These are phyloP conservation scores for Cladosporium sp. DNA, from an alignment of 2,329 filamentous ascomycete genomes.

Conservation along the genomic window DNA sequence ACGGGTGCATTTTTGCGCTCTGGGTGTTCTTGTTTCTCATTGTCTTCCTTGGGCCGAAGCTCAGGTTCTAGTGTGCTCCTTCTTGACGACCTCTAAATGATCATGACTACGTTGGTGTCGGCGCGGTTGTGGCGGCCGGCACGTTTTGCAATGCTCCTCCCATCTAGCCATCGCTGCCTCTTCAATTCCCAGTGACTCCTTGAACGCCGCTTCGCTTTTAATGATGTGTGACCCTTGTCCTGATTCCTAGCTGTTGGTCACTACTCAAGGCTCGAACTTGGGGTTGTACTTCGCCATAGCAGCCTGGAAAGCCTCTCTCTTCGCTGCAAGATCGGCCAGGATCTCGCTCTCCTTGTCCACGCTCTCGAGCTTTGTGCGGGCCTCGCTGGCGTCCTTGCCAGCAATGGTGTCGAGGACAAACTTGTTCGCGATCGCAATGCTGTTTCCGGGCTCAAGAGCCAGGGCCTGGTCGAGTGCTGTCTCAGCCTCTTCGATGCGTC, in stretches of 20 bases:
- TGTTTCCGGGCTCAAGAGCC: slow-evolving; percentile 68
- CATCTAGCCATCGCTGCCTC: background rate
- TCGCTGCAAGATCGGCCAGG: slow-evolving; percentile 74
- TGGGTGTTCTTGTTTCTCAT: slow-evolving; percentile 76
- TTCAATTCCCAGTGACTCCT: slow-evolving; percentile 1
- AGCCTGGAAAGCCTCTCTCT: slow-evolving; percentile 83
- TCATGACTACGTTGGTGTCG: slow-evolving; percentile 13
- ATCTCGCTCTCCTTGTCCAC: slow-evolving; percentile 68
- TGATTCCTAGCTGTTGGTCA: too few species aligned
- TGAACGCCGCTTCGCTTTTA: slow-evolving; percentile 15
- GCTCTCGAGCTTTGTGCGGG: slow-evolving; percentile 54
- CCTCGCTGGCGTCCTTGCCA: slow-evolving; percentile 68
- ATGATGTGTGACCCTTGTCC: background rate
- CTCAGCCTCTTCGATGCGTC: slow-evolving; percentile 84
- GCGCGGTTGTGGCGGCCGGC: background rate
- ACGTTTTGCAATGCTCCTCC: slow-evolving; percentile 3
- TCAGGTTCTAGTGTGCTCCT: slow-evolving; percentile 64
- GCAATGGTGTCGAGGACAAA: slow-evolving; percentile 76
- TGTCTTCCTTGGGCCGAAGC: slow-evolving; percentile 83
- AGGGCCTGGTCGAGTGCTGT: slow-evolving; percentile 79
- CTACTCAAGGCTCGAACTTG: slow-evolving; percentile 65
- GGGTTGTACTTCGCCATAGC: slow-evolving; percentile 84
- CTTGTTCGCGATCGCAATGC: slow-evolving; percentile 77
- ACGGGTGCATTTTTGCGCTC: slow-evolving; percentile 77
- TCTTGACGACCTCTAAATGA: slow-evolving; percentile 11